Percentiles rank a stretch among this genome's conserved stretches.
phyloP scores from a whole-genome alignment of 2,329 filamentous ascomycete species.

The Cryphonectria carpinicola region DNA sequence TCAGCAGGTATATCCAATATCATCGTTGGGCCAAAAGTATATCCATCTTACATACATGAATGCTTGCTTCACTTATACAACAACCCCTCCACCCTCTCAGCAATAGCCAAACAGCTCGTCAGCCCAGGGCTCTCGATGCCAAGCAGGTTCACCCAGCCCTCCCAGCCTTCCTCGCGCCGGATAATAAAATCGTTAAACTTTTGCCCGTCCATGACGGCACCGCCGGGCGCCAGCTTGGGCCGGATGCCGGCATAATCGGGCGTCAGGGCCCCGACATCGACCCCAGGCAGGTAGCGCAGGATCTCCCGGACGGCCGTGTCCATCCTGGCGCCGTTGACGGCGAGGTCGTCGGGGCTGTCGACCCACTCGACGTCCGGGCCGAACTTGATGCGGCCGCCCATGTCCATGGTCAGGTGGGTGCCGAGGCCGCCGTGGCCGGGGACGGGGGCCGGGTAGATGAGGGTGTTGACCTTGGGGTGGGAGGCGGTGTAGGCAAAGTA shows the following conservation, averaged over 20 bases:
- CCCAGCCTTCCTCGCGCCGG: slow-evolving; percentile 72
- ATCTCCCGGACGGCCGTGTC: slow-evolving; percentile 74
- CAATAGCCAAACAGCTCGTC: slow-evolving; percentile 86
- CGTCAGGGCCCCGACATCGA: slow-evolving; percentile 68
- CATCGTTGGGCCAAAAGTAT: neutral
- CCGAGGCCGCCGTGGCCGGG: slow-evolving; percentile 84
- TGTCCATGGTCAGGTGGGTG: slow-evolving; percentile 90
- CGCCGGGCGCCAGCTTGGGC: slow-evolving; percentile 70
- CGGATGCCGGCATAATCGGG: slow-evolving; percentile 92
- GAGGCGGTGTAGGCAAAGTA: slow-evolving; percentile 85
- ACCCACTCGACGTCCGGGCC: slow-evolving; percentile 97
- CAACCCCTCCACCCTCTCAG: slow-evolving; percentile 67
- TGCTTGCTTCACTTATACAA: slow-evolving; percentile 46
- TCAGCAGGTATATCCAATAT: neutral
- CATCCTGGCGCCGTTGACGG: slow-evolving; percentile 61
- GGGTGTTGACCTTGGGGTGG: slow-evolving; percentile 65
- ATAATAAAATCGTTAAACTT: slow-evolving; percentile 88
- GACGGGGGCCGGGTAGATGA: slow-evolving; percentile 86
- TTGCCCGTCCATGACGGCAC: slow-evolving; percentile 63
- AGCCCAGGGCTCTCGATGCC: slow-evolving; percentile 94
- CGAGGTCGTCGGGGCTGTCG: slow-evolving; percentile 68
- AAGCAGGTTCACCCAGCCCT: slow-evolving; percentile 85
- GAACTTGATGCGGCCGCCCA: slow-evolving; percentile 83
- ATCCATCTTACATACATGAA: too few relatives aligned
- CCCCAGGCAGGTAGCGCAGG: slow-evolving; percentile 72